Conservation (phyloP, 2,329 filamentous ascomycete genomes). For the Hypoxylon sp. region DNA sequence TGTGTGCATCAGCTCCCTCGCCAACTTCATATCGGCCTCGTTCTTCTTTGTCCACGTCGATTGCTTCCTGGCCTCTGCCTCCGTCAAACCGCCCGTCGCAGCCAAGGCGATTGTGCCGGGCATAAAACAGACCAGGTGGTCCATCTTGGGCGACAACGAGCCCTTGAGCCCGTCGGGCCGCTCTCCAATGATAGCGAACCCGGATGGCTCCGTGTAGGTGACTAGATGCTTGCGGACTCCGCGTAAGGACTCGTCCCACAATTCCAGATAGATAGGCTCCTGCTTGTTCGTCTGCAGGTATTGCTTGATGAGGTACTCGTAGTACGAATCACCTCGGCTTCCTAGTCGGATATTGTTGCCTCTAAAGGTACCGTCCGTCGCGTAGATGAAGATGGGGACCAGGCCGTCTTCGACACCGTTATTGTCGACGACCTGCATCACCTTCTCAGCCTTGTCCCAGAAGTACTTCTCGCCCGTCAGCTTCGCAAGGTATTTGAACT, state of each 20-base stretch:
- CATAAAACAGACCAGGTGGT: conserved; percentile 97
- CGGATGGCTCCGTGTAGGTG: conserved; percentile 81
- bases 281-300: conserved; percentile 91
- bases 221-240: conserved; percentile 92
- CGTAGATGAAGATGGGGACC: conserved; percentile 89
- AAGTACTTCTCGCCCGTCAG: conserved; percentile 91
- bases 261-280: conserved; percentile 84
- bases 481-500: conserved; percentile 96
- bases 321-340: conserved; percentile 95
- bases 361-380: conserved; percentile 78
- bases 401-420: conserved; percentile 82
- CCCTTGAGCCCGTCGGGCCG: conserved; percentile 75
- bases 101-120: conserved; percentile 93
- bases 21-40: conserved; percentile 86
- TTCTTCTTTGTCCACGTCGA: conserved; percentile 78
- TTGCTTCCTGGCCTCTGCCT: conserved; percentile 76
- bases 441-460: conserved; percentile 90
- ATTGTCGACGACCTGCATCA: conserved; percentile 89
- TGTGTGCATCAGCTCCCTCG: conserved; percentile 90
- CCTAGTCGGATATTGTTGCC: conserved; percentile 89
- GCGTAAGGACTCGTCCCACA: conserved; percentile 88
- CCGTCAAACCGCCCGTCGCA: conserved; percentile 78
- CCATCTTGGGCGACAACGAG: conserved; percentile 86
- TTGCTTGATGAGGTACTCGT: conserved; percentile 98
- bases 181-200: conserved; percentile 90